Percentiles rank a stretch among this genome's conserved stretches.
phyloP scores from a whole-genome alignment of 352 stramenopile species.

The Globisporangium carolinianum region DNA sequence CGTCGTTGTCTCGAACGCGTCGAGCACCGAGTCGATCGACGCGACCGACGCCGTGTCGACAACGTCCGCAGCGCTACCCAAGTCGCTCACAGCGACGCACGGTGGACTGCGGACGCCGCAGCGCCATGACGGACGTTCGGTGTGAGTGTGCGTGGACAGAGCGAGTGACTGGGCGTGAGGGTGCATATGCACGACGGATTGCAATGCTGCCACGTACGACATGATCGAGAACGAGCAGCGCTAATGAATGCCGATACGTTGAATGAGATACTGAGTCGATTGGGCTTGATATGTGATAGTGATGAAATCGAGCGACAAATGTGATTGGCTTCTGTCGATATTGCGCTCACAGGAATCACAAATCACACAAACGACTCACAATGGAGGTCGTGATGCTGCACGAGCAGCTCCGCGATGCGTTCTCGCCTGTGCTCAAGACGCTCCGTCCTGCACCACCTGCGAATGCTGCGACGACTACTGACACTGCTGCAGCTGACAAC shows the following conservation, averaged over 20 bases:
- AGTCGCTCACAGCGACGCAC: slow-evolving; percentile 22
- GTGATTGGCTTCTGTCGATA: too few relatives aligned
- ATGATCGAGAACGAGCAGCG: neutral
- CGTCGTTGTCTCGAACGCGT: slow-evolving; percentile 68
- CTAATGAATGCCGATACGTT: neutral
- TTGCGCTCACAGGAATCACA: too few relatives aligned
- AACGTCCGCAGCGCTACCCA: slow-evolving; percentile 35
- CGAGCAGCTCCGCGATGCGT: slow-evolving; percentile 53
- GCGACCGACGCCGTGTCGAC: slow-evolving; percentile 66
- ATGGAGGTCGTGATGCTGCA: slow-evolving; percentile 69
- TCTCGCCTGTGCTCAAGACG: slow-evolving; percentile 50
- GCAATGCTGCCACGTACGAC: neutral
- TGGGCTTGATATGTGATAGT: neutral
- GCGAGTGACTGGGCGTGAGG: neutral
- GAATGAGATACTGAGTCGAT: neutral
- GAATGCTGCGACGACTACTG: neutral
- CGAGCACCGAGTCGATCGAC: slow-evolving; percentile 78
- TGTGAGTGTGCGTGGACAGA: neutral
- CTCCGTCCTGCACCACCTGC: slow-evolving; percentile 15
- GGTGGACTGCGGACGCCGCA: slow-evolving; percentile 12
- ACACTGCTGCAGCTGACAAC: neutral
- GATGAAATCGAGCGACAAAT: neutral
- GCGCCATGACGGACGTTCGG: slow-evolving; percentile 1
- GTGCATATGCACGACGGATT: neutral
- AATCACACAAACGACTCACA: slow-evolving; percentile 3